Conservation (phyloP, 2,329 filamentous ascomycete genomes). For the Monascus ruber region DNA sequence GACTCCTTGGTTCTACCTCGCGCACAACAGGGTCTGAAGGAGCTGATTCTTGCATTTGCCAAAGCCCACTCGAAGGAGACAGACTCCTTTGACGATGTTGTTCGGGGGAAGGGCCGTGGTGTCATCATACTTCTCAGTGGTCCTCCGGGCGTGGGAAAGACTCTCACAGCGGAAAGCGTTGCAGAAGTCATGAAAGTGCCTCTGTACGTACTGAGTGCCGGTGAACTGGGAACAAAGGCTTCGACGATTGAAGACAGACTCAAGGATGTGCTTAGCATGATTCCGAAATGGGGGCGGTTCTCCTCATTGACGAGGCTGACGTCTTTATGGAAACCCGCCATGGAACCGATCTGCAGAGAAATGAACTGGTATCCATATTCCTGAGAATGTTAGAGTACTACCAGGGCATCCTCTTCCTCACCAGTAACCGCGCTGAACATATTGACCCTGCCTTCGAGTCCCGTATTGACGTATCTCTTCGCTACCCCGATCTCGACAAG, state of each 20-base stretch:
- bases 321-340: conserved; percentile 24
- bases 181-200: conserved; percentile 42
- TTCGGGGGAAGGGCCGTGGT: conserved; percentile 42
- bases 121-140: conserved; percentile 42
- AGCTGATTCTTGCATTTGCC: conserved; percentile 37
- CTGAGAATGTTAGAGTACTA: conserved; percentile 19
- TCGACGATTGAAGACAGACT: conserved; percentile 34
- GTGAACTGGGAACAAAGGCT: conserved; percentile 38
- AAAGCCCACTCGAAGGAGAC: conserved; percentile 30
- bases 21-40: conserved; percentile 30
- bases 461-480: conserved; percentile 29
- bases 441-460: conserved; percentile 38
- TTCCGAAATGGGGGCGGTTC: conserved; percentile 40
- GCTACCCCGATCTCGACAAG: conserved; percentile 30
- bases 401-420: conserved; percentile 36
- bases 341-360: conserved; percentile 31
- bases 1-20: conserved; percentile 37
- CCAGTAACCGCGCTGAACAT: conserved; percentile 33
- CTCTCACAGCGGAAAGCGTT: conserved; percentile 39
- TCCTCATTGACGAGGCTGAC: conserved; percentile 40
- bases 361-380: conserved; percentile 34
- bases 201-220: conserved; percentile 37
- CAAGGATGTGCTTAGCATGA: conserved; percentile 37
- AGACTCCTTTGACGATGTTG: conserved; percentile 38
- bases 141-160: conserved; percentile 45